Evolutionary conservation across 2,329 filamentous ascomycete species (phyloP), one percentile per base, ranked within the genome.

Genomic region (Chaetomium olivaceum): DNA sequence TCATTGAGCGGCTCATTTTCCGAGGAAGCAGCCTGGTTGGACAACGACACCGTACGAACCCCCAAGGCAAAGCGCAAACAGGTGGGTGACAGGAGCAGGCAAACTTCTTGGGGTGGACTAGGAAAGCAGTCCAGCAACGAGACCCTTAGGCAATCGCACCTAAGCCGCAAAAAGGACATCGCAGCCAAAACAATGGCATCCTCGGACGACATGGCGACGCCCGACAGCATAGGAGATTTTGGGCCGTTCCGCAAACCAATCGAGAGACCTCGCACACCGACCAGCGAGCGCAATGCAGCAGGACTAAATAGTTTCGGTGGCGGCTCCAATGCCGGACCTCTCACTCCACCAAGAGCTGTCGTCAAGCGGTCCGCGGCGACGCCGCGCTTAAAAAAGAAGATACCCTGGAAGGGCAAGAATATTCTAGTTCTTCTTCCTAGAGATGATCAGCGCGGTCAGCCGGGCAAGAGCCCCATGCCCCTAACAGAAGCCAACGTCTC

Each of bases 351-450:
- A 33, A 70, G 69, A 16, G 75, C 74, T 19, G 70, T 72, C 11
- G 72, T 64, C 23, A 81, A 80, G 66, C 70, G 78, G 61, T 78
- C 57, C 12, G 75, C 78, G 2, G 75, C 78, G 56, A 85, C 85
- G 6, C 85, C 86, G n/a, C 80, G 86, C 14, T 69, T 85, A 8
- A 91, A 85, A 78, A 93, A 91, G 75, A 91, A 89, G 77, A 81
- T 93, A 2, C 83, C 84, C 55, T 93, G 90, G 89, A 89, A 85
- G 73, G 89, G 89, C 64, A 93, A 92, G 78, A 88, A 86, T 66
- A 91, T 92, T 61, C 77, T 91, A 71, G 87, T 93, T 52, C 80
- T 88, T 29, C 78, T 93, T 23, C 91, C 91, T 6, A 80, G 84
- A 55, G 87, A 91, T 67, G 88, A 90, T 61, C 83, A 86, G 61